Evolutionary conservation across 2,329 filamentous ascomycete genomes (phyloP).

Genomic region (Zopfia rhizophila): DNA sequence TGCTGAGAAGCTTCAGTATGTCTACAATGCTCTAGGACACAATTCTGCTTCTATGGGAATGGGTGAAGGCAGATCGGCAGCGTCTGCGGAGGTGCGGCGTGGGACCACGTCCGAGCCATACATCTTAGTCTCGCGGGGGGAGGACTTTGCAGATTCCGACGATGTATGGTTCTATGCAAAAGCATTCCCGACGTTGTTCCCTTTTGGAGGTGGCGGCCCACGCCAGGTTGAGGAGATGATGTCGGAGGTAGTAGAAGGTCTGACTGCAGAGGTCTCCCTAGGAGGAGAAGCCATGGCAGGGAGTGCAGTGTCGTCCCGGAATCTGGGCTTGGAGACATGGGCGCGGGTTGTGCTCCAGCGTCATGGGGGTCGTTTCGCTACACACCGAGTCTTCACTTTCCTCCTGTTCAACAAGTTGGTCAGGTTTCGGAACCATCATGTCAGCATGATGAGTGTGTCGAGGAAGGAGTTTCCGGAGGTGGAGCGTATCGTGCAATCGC

Average conservation of each 20-base stretch:
- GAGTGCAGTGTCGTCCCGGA: slow-evolving; percentile 4
- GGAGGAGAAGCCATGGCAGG: neutral
- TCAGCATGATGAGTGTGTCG: slow-evolving; percentile 15
- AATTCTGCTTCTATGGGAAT: neutral
- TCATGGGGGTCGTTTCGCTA: slow-evolving; percentile 7
- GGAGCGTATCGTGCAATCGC: slow-evolving; percentile 7
- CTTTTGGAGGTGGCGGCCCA: slow-evolving; percentile 10
- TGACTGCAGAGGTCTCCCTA: too few relatives aligned
- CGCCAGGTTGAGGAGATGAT: slow-evolving; percentile 9
- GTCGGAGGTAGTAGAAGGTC: slow-evolving; percentile 1
- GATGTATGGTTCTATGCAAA: slow-evolving; percentile 12
- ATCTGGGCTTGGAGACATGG: slow-evolving; percentile 11
- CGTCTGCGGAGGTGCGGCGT: slow-evolving; percentile 6
- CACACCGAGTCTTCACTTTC: slow-evolving; percentile 8
- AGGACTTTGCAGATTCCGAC: slow-evolving; percentile 13
- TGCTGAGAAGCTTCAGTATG: slow-evolving; percentile 11
- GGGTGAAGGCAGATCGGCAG: slow-evolving; percentile 1
- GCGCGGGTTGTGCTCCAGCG: slow-evolving; percentile 10
- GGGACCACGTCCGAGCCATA: slow-evolving; percentile 5
- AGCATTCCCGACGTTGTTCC: slow-evolving; percentile 14
- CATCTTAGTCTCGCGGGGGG: slow-evolving; percentile 10
- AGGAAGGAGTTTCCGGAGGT: slow-evolving; percentile 7
- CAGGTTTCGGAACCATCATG: slow-evolving; percentile 8
- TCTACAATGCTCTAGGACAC: slow-evolving; percentile 5
- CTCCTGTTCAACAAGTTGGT: slow-evolving; percentile 14